Evolutionary conservation across 352 stramenopile genomes (phyloP).

Genomic region (Pythium sukuiense): DNA sequence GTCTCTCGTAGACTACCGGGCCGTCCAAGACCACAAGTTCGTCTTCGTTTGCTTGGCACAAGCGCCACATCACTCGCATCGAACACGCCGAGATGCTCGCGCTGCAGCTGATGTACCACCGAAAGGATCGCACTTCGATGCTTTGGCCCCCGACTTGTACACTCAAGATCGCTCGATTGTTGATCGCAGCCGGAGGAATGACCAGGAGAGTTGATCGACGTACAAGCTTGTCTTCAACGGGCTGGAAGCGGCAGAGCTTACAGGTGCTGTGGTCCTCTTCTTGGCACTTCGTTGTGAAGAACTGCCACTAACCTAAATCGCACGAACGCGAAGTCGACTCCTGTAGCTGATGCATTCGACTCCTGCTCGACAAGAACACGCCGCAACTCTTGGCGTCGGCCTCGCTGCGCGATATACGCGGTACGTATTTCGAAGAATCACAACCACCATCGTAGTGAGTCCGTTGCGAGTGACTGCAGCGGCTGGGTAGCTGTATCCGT

Average conservation of each 20-base stretch:
- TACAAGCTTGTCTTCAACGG: not conserved
- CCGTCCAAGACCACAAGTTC: slow-evolving; percentile 4
- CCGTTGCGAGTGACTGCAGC: not conserved
- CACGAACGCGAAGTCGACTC: not conserved
- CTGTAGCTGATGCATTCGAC: not conserved
- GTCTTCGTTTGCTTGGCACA: not conserved
- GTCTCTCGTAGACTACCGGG: not conserved
- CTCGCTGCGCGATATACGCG: not conserved
- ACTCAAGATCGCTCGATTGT: not conserved
- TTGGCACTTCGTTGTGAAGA: too few species aligned
- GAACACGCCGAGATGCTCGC: slow-evolving; percentile 3
- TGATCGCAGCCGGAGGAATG: not conserved
- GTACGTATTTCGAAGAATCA: not conserved
- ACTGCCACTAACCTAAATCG: too few species aligned
- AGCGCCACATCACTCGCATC: slow-evolving; percentile 7
- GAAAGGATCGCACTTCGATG: not conserved
- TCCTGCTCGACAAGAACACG: not conserved
- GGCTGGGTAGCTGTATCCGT: not conserved
- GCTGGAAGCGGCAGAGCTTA: not conserved
- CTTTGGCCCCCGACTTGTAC: not conserved
- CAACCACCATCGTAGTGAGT: not conserved
- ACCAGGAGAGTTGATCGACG: not conserved
- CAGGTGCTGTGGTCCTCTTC: too few species aligned
- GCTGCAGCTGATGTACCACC: slow-evolving; percentile 2
- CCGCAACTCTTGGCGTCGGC: not conserved